A percentile compares a stretch with the other conserved stretches of the same genome.
These are phyloP conservation scores for Flueggea neowawraea DNA, from an alignment of 441 rosid genomes.

Conservation along the genomic window DNA sequence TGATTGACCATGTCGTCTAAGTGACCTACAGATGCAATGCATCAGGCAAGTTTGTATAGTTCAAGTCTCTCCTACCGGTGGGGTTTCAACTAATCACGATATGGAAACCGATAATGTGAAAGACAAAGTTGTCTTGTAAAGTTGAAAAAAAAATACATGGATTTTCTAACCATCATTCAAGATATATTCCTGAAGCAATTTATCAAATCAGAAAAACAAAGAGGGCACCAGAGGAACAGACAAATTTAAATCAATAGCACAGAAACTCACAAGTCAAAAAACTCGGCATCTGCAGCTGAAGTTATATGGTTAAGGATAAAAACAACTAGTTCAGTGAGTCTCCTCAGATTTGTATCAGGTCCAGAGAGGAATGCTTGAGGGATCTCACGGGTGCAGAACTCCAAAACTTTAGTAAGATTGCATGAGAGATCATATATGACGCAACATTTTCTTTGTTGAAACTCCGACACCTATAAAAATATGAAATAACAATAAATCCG, in stretches of 20 bases:
- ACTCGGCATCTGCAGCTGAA: conserved; percentile 84
- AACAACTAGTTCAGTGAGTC: conserved; percentile 82
- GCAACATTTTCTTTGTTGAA: conserved; percentile 87
- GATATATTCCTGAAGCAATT: no score
- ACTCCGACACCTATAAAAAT: conserved; percentile 60
- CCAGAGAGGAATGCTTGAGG: conserved; percentile 90
- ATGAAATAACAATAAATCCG: conserved; percentile 4
- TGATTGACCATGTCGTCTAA: conserved; percentile 70
- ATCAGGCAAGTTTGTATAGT: conserved; percentile 2
- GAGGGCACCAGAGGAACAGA: background rate
- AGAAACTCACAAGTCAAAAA: conserved; percentile 85
- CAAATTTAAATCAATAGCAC: conserved; percentile 7
- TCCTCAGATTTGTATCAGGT: conserved; percentile 84
- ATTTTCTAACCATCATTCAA: no score
- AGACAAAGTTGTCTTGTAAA: no score
- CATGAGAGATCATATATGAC: conserved; percentile 94
- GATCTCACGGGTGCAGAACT: conserved; percentile 85
- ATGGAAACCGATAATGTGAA: no score
- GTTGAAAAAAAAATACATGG: no score
- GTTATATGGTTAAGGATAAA: conserved; percentile 87
- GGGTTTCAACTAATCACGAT: no score
- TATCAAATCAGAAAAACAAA: no score
- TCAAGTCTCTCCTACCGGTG: no score
- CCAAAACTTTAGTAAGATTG: conserved; percentile 90
- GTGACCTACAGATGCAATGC: conserved; percentile 50